Evolutionary conservation across 305 asterid species (phyloP).

Genomic region (Petunia hybrid): DNA sequence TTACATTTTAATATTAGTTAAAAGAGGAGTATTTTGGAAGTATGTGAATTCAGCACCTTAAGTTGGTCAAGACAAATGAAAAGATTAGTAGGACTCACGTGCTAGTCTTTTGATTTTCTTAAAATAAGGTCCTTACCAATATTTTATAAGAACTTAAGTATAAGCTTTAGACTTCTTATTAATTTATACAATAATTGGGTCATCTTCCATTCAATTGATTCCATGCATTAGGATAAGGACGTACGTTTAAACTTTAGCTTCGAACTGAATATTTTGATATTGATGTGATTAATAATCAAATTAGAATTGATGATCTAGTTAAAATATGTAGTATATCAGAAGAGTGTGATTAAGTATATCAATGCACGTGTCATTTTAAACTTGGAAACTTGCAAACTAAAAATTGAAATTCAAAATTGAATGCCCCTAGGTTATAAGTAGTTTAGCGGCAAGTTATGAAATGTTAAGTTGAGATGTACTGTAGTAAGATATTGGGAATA

Average conservation of each 20-base stretch:
- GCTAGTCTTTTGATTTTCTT: constrained; percentile 18
- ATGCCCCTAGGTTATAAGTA: no score
- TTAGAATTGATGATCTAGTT: background rate
- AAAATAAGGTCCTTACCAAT: background rate
- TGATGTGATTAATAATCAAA: background rate
- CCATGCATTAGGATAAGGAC: constrained; percentile 22
- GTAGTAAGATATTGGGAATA: no score
- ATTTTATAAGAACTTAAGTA: background rate
- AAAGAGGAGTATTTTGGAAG: constrained; percentile 44
- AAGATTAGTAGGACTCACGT: constrained; percentile 35
- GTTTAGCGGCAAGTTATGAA: no score
- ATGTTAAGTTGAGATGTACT: no score
- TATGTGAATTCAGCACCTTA: constrained; percentile 20
- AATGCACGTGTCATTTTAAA: no score
- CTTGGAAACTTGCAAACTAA: background rate
- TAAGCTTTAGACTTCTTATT: background rate
- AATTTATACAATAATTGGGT: background rate
- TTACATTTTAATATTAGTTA: background rate
- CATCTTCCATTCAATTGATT: background rate
- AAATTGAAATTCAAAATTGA: no score
- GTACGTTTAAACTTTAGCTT: background rate
- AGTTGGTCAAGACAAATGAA: constrained; percentile 22
- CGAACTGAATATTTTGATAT: constrained; percentile 1
- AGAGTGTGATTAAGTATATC: background rate
- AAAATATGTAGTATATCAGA: background rate